Percentiles rank a stretch among this genome's conserved stretches.
These are phyloP conservation scores for Aurifilum marmelostoma DNA, from an alignment of 2,329 filamentous ascomycete genomes.

Conservation along the genomic window DNA sequence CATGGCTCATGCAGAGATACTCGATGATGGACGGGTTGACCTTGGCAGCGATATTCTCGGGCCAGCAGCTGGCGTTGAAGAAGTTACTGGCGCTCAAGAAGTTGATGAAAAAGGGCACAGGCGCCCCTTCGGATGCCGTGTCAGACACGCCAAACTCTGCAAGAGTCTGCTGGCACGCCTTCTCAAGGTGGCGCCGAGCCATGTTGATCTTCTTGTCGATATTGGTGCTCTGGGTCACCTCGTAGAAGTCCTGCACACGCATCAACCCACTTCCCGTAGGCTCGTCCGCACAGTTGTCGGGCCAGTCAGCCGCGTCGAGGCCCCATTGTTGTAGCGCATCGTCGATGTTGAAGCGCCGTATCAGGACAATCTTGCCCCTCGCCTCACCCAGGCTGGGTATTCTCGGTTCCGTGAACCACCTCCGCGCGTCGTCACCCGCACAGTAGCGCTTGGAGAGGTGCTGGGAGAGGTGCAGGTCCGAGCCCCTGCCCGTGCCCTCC, in stretches of 20 bases:
- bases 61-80: constrained; percentile 91
- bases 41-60: constrained; percentile 84
- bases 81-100: constrained; percentile 93
- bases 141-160: constrained; percentile 44
- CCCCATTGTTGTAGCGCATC: constrained; percentile 58
- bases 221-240: constrained; percentile 73
- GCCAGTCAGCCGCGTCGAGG: constrained; percentile 72
- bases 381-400: constrained; percentile 79
- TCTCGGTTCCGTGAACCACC: constrained; percentile 79
- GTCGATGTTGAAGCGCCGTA: constrained; percentile 77
- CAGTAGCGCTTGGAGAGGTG: constrained; percentile 77
- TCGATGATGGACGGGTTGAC: constrained; percentile 77
- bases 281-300: constrained; percentile 84
- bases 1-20: constrained; percentile 63
- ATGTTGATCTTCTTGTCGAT: constrained; percentile 81
- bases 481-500: constrained; percentile 81
- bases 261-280: constrained; percentile 71
- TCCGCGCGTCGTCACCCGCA: constrained; percentile 48
- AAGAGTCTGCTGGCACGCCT: constrained; percentile 61
- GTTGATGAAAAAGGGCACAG: constrained; percentile 79
- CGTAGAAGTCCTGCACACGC: constrained; percentile 93
- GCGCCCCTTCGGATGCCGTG: constrained; percentile 2
- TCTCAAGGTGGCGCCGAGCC: constrained; percentile 74
- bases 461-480: constrained; percentile 75
- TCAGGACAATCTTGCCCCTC: constrained; percentile 80